These are phyloP conservation scores for Skeletonema grethae DNA, from an alignment of 108 stramenopile genomes.

Conservation along the genomic window DNA sequence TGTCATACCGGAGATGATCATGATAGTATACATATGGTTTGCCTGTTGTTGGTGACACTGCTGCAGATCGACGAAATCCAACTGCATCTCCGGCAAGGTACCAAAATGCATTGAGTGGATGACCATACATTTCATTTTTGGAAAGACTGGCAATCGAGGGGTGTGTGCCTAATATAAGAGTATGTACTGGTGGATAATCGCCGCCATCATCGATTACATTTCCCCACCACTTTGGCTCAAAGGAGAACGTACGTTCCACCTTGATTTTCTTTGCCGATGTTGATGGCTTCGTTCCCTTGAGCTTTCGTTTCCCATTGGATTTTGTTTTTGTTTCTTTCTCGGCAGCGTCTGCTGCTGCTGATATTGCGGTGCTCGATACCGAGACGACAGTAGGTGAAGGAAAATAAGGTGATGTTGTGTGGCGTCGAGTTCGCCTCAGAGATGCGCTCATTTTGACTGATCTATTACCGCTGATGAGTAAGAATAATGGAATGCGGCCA, in stretches of 20 bases:
- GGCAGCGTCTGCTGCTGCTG: background rate
- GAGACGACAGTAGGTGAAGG: background rate
- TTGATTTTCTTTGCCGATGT: background rate
- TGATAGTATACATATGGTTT: conserved; percentile 63
- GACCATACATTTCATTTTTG: conserved; percentile 63
- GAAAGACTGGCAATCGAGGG: conserved; percentile 60
- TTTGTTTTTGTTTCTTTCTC: background rate
- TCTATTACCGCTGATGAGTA: background rate
- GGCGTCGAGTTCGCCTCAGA: background rate
- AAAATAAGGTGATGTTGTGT: background rate
- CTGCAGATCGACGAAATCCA: conserved; percentile 66
- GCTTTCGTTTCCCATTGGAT: background rate
- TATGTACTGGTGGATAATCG: conserved; percentile 57
- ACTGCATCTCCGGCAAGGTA: conserved; percentile 84
- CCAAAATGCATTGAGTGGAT: conserved; percentile 85
- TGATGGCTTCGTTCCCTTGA: background rate
- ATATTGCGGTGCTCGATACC: background rate
- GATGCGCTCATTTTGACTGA: background rate
- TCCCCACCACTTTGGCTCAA: conserved; percentile 50
- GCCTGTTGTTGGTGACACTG: conserved; percentile 45
- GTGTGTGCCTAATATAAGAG: conserved; percentile 81
- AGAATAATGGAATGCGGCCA: background rate
- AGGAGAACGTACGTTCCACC: conserved; percentile 31
- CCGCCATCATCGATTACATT: conserved; percentile 12
- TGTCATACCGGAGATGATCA: conserved; percentile 51